A percentile compares a stretch with the other conserved stretches of the same genome.
phyloP scores from a whole-genome alignment of 257 asterid genomes.

The Euphrasia confusa region DNA sequence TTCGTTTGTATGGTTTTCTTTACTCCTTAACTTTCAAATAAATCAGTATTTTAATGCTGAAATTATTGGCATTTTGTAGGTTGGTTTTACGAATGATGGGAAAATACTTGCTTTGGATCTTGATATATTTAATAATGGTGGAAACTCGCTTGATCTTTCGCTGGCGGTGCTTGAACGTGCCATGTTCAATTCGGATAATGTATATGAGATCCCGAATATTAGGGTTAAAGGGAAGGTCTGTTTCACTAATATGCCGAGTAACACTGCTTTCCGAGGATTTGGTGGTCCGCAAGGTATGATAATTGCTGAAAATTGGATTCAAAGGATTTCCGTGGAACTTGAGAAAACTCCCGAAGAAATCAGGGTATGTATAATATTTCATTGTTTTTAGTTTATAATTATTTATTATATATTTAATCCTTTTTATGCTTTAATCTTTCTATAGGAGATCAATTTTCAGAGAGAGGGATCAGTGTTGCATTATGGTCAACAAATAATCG shows the following conservation, averaged over 20 bases:
- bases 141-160: conserved; percentile 91
- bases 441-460: conserved; percentile 84
- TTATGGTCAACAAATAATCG: conserved; percentile 62
- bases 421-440: conserved; percentile 19
- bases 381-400: not conserved
- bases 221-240: conserved; percentile 75
- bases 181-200: conserved; percentile 91
- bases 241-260: conserved; percentile 91
- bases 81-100: conserved; percentile 80
- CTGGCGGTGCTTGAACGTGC: conserved; percentile 91
- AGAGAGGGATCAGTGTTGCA: conserved; percentile 80
- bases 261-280: conserved; percentile 96
- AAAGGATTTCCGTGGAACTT: conserved; percentile 78
- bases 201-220: conserved; percentile 85
- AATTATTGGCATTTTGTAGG: conserved; percentile 38
- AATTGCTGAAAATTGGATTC: conserved; percentile 94
- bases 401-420: not conserved
- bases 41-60: conserved; percentile 17
- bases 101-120: conserved; percentile 88
- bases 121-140: conserved; percentile 78
- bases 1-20: not conserved
- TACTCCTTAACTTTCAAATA: conserved; percentile 5
- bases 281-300: conserved; percentile 99
- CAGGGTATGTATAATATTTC: conserved; percentile 44
- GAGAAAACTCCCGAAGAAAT: conserved; percentile 83